These are phyloP conservation scores for Penicillium sp. DNA, from an alignment of 2,329 filamentous ascomycete species.

Conservation along the genomic window DNA sequence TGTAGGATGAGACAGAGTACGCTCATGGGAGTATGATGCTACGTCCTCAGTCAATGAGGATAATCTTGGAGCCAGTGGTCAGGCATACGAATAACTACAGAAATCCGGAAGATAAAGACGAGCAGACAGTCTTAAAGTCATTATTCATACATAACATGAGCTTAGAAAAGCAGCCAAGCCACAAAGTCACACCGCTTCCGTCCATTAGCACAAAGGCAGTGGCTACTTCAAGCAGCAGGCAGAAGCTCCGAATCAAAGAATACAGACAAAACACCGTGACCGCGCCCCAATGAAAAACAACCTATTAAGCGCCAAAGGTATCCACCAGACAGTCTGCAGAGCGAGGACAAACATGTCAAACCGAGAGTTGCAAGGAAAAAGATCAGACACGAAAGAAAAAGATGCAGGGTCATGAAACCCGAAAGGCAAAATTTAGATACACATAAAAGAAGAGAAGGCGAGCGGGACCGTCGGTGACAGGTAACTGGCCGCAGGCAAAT, in stretches of 20 bases:
- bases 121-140: conserved; percentile 1
- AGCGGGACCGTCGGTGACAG: conserved; percentile 1
- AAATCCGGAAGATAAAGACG: background rate
- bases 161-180: background rate
- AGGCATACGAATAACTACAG: background rate
- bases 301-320: conserved; percentile 8
- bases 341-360: background rate
- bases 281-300: conserved; percentile 5
- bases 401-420: background rate
- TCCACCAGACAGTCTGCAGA: background rate
- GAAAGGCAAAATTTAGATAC: conserved; percentile 13
- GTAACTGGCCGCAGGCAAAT: background rate
- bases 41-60: too few relatives aligned
- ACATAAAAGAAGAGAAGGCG: conserved; percentile 10
- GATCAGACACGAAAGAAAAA: conserved; percentile 5
- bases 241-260: background rate
- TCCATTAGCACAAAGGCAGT: background rate
- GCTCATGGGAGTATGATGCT: too few relatives aligned
- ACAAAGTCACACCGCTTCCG: background rate
- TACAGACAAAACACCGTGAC: conserved; percentile 1
- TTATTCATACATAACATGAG: conserved; percentile 9
- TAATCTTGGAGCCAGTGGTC: too few relatives aligned
- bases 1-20: too few relatives aligned
- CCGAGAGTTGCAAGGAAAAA: conserved; percentile 3
- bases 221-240: background rate